Base-by-base conservation (phyloP, 257 asterid species). In the Petrea volubilis region DNA sequence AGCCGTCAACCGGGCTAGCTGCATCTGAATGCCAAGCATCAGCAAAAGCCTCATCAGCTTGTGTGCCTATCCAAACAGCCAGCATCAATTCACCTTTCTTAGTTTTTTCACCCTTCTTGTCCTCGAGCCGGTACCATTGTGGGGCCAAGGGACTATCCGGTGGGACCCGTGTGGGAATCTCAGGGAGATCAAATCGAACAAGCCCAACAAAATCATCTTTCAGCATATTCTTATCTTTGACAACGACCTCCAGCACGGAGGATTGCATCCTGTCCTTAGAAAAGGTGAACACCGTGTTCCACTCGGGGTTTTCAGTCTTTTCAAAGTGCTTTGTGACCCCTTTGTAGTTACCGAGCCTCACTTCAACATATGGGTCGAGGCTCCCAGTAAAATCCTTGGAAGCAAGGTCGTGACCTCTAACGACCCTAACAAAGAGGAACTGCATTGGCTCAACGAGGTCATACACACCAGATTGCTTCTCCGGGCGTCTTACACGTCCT, bases 131-230 rank as follows among this genome's bases (percentile, higher is more conserved):
- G 68, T 91, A 84, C 98, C 98, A 93, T 59, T 93, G 90, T 11
- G 98, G 97, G 69, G 98, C 98, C 86, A 93, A 79, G 8, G 97
- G 98, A 82, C 98, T 91, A 74, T 93, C 98, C 0, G 98, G 98
- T 24, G 97, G 96, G 25, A 93, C 95, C 34, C 97, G 79, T 1
- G 78, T 80, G 43, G 98, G 97, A 70, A 93, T 76, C n/a, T 93
- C 96, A 5, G 76, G 86, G 61, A 91, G 87, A 60, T 89, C 94
- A 55, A 89, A 74, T 14, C 84, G 76, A 36, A 93, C 79, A 50
- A 46, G 60, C 62, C 98, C 98, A 40, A 89, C 86, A 43, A 87
- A 85, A 29, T 89, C 98, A 78, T 93, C 96, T 73, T 87, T 91
- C 64, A 91, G 5, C 81, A 78, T 78, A 59, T 91, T 88, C 81